Evolutionary conservation across 106 monocot species (phyloP).

Genomic region (Allium cepa): DNA sequence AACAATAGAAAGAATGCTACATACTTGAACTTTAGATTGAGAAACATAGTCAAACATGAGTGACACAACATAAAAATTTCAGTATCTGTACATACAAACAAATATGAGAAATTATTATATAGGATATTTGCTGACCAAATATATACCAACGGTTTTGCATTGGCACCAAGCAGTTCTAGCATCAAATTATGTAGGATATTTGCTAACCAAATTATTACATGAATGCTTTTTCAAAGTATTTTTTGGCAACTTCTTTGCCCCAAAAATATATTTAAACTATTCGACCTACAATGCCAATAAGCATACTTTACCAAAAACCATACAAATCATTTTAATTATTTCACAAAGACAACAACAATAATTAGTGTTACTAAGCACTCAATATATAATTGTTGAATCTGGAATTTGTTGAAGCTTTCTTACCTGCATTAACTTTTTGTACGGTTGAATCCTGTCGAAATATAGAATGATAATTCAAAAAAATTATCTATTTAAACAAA

Average conservation of each 20-base stretch:
- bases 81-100: neutral
- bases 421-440: conserved; percentile 49
- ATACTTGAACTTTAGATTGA: conserved; percentile 51
- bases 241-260: conserved; percentile 42
- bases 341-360: neutral
- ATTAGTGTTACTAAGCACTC: neutral
- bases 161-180: conserved; percentile 71
- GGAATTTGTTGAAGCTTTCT: conserved; percentile 55
- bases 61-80: neutral
- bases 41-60: neutral
- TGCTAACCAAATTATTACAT: no score
- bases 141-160: conserved; percentile 61
- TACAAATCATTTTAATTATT: neutral
- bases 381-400: conserved; percentile 75
- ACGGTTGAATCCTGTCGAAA: conserved; percentile 58
- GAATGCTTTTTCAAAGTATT: conserved; percentile 32
- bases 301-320: neutral
- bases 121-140: conserved; percentile 46
- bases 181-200: no score
- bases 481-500: neutral
- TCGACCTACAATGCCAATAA: conserved; percentile 25
- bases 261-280: conserved; percentile 69
- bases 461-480: neutral
- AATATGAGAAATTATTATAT: neutral
- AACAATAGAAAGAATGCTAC: neutral